Evolutionary conservation across 176 grass and related monocot genomes (phyloP).

Genomic region (Aegilops tauschii): DNA sequence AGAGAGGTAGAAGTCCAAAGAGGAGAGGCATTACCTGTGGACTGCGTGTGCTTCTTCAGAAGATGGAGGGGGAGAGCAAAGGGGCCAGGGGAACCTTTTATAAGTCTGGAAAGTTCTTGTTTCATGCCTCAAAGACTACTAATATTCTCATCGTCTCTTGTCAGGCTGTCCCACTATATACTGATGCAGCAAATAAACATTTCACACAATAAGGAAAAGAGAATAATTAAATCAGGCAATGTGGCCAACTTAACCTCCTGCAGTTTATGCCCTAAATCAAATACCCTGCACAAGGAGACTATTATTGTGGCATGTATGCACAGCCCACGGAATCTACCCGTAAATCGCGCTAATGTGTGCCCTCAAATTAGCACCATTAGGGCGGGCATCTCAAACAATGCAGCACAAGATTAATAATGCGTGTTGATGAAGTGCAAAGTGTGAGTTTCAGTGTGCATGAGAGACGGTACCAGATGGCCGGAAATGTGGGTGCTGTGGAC

Average conservation of each 20-base stretch:
- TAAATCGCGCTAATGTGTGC: neutral
- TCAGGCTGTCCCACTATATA: conserved; percentile 22
- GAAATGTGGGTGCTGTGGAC: conserved; percentile 61
- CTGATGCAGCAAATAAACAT: neutral
- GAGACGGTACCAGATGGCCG: conserved; percentile 15
- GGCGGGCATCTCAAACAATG: neutral
- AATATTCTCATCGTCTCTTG: conserved; percentile 14
- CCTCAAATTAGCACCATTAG: neutral
- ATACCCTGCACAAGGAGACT: neutral
- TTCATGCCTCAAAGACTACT: neutral
- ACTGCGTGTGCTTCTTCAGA: conserved; percentile 5
- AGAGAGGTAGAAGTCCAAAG: neutral
- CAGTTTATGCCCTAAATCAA: neutral
- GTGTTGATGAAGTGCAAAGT: neutral
- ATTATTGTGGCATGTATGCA: neutral
- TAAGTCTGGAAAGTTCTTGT: conserved; percentile 28
- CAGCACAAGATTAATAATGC: neutral
- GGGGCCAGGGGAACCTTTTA: conserved; percentile 26
- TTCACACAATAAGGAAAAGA: neutral
- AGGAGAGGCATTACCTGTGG: conserved; percentile 14
- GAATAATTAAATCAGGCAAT: neutral
- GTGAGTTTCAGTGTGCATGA: conserved; percentile 14
- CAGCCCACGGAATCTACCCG: neutral
- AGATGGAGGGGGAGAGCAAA: neutral
- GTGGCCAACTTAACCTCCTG: neutral